Evolutionary conservation across 192 early-diverging fungal species (phyloP).

Genomic region (Coemansia javaensis): DNA sequence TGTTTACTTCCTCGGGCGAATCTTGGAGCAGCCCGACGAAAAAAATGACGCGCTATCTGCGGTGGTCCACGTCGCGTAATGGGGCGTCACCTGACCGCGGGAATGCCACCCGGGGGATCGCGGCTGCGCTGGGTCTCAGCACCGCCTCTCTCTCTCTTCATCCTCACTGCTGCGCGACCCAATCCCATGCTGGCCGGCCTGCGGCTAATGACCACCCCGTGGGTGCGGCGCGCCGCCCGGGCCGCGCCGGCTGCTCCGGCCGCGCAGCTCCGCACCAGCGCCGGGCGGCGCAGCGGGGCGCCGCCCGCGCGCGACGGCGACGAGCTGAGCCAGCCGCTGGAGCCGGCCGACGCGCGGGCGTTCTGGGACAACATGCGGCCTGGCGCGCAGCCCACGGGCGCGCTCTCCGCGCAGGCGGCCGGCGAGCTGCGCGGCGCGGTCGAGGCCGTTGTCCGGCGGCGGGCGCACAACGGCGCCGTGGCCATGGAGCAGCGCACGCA

Average conservation of each 20-base stretch:
- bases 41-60: too few relatives aligned
- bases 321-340: constrained; percentile 43
- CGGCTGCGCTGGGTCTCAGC: too few relatives aligned
- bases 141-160: neutral
- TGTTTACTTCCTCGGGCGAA: too few relatives aligned
- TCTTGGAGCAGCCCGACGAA: too few relatives aligned
- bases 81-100: neutral
- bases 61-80: too few relatives aligned
- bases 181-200: neutral
- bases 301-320: constrained; percentile 35
- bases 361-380: constrained; percentile 28
- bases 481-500: constrained; percentile 50
- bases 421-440: constrained; percentile 17
- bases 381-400: neutral
- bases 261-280: constrained; percentile 8
- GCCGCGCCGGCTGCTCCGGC: neutral
- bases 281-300: neutral
- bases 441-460: constrained; percentile 44
- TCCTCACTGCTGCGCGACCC: too few relatives aligned
- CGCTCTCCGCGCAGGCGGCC: neutral
- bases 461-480: constrained; percentile 50
- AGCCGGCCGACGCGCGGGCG: constrained; percentile 30
- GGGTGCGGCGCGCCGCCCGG: neutral
- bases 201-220: neutral
- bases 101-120: too few relatives aligned